These are phyloP conservation scores for Suhomyces atakaporum DNA, from an alignment of 1,139 yeast genomes.

Conservation along the genomic window DNA sequence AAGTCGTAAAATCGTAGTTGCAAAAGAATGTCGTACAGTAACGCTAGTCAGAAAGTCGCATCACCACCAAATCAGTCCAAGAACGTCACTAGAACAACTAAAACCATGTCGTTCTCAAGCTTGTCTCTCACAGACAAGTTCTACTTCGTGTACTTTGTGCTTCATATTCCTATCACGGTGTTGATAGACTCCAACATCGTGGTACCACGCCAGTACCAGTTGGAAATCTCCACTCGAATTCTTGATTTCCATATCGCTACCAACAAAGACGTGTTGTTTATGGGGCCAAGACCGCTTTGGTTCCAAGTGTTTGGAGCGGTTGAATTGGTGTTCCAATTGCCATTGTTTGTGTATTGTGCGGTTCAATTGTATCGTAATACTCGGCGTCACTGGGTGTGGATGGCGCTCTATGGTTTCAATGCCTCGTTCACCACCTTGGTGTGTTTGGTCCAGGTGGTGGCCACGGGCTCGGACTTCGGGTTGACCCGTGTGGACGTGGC, in stretches of 20 bases:
- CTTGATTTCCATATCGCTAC: constrained; percentile 57
- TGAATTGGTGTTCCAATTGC: constrained; percentile 76
- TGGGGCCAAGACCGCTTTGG: constrained; percentile 59
- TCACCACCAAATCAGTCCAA: neutral
- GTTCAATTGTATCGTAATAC: constrained; percentile 17
- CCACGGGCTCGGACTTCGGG: constrained; percentile 34
- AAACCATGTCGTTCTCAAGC: neutral
- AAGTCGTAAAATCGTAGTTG: no score
- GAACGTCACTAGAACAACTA: no score
- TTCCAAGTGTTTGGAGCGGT: constrained; percentile 66
- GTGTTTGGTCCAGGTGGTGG: constrained; percentile 52
- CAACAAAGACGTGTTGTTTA: constrained; percentile 72
- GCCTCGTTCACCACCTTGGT: constrained; percentile 73
- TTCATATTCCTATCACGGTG: constrained; percentile 76
- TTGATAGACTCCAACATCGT: constrained; percentile 74
- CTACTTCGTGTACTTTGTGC: constrained; percentile 34
- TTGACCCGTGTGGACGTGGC: constrained; percentile 36
- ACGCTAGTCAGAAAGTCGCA: no score
- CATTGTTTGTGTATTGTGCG: constrained; percentile 60
- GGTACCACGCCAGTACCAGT: constrained; percentile 55
- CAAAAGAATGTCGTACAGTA: no score
- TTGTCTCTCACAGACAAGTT: constrained; percentile 22
- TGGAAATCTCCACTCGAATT: constrained; percentile 48
- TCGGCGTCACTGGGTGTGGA: constrained; percentile 46
- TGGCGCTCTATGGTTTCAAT: constrained; percentile 72